Conservation (phyloP, 2,329 filamentous ascomycete species). For the Myriosclerotinia duriaeana region DNA sequence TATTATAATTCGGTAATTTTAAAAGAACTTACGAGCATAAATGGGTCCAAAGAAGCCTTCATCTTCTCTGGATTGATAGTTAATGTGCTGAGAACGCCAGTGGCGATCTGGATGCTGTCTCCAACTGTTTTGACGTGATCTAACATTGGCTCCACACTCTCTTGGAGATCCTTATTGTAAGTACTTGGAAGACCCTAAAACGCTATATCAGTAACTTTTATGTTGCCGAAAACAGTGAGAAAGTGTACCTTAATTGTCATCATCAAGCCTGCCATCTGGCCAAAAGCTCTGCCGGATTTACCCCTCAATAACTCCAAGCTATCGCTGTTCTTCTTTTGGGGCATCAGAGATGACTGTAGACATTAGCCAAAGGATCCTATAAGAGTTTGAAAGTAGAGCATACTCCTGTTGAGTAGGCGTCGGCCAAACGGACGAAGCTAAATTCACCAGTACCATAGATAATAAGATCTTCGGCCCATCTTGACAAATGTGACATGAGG, state of each 20-base stretch:
- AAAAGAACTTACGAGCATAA: conserved; percentile 60
- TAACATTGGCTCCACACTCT: conserved; percentile 81
- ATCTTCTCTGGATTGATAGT: conserved; percentile 71
- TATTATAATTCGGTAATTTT: neutral
- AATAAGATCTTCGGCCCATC: conserved; percentile 82
- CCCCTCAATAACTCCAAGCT: conserved; percentile 73
- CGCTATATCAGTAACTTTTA: conserved; percentile 21
- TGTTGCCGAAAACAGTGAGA: neutral
- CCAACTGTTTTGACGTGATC: conserved; percentile 79
- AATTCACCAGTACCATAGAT: conserved; percentile 72
- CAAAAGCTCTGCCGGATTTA: conserved; percentile 74
- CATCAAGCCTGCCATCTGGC: conserved; percentile 75
- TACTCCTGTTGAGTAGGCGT: conserved; percentile 72
- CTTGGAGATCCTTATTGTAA: conserved; percentile 53
- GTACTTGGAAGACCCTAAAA: conserved; percentile 60
- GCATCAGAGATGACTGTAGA: conserved; percentile 38
- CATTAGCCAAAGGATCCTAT: conserved; percentile 4
- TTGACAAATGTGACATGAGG: conserved; percentile 75
- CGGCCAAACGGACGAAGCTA: conserved; percentile 71
- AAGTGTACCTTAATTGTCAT: conserved; percentile 55
- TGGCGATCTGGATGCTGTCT: conserved; percentile 80
- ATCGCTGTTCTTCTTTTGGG: conserved; percentile 78
- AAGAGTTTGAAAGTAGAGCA: neutral
- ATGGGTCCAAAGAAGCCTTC: conserved; percentile 72
- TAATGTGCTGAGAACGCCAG: conserved; percentile 75